These are phyloP conservation scores for Aspergillus baeticus DNA, from an alignment of 495 filamentous ascomycete genomes.

Conservation along the genomic window DNA sequence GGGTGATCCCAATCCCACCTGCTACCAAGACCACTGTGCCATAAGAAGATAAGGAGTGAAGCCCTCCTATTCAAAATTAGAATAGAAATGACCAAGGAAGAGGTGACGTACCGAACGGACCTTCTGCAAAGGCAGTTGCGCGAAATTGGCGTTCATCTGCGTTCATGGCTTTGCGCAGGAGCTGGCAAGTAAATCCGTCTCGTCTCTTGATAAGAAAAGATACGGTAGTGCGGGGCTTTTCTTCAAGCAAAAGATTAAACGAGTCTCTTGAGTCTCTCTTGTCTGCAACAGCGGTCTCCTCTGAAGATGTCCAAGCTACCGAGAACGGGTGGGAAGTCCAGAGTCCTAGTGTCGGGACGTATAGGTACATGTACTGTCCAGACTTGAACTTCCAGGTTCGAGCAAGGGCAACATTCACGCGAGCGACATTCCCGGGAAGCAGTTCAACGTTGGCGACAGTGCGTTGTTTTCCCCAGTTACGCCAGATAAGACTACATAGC, in stretches of 20 bases:
- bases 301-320: constrained; percentile 47
- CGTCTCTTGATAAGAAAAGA: constrained; percentile 54
- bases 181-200: constrained; percentile 52
- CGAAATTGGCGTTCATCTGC: constrained; percentile 39
- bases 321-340: constrained; percentile 61
- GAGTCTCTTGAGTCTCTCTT: constrained; percentile 36
- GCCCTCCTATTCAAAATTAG: constrained; percentile 32
- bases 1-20: constrained; percentile 60
- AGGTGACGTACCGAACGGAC: constrained; percentile 49
- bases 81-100: not conserved
- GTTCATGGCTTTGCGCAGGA: constrained; percentile 44
- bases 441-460: constrained; percentile 52
- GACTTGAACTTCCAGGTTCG: constrained; percentile 49
- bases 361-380: constrained; percentile 57
- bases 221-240: constrained; percentile 39
- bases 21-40: constrained; percentile 56
- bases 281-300: constrained; percentile 15
- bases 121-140: constrained; percentile 52
- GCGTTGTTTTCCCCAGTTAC: constrained; percentile 47
- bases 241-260: constrained; percentile 31
- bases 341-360: constrained; percentile 48
- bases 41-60: constrained; percentile 50
- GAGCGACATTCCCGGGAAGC: constrained; percentile 47
- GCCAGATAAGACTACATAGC: constrained; percentile 53
- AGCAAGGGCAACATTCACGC: constrained; percentile 48